Base-by-base conservation (phyloP, 768 basidiomycete species). In the Hericium erinaceus region DNA sequence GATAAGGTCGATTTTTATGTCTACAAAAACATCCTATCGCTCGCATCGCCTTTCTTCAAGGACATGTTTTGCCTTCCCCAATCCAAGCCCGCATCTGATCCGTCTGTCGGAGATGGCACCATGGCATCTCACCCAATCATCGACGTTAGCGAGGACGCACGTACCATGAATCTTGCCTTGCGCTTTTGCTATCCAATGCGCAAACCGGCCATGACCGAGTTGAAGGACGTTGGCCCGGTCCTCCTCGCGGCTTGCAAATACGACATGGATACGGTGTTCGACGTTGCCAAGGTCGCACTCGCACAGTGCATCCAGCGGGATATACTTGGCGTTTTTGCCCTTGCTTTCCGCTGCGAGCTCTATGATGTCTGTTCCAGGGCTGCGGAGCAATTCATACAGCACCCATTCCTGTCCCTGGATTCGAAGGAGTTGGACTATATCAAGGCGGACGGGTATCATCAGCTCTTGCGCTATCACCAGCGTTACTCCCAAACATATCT, bases 21-120 rank as follows among this genome's bases (percentile, higher is more conserved):
- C 20, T 69, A 71, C 61, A 69, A 60, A 18, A 58, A 64, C 12
- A 69, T 74, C 41, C 68, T 75, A 10, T 64, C 66, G 13, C 72
- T 46, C 15, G 44, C 44, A 8, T 46, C 44, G 44, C 44, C 44
- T 20, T 9, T 46, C 44, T 46, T 46, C 57, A 61, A 66, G 24
- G 57, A 61, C 28, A 64, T 74, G 55, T 69, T 74, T 50, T 37
- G 55, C 16, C 52, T 69, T 13, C 67, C 68, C 2, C 66, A 70
- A 22, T 59, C 68, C n/a, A 46, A 46, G 20, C 44, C n/a, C 16
- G 16, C 44, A 46, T 10, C n/a, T 15, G 15, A 20, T 18, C 44
- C 40, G 8, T 20, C 7, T 15, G 16, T 33, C 33, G 9, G 33
- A 10, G 33, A 8, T 2, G 33, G 33, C 33, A 7, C 8, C 33